Evolutionary conservation across 2,329 filamentous ascomycete genomes (phyloP).

Genomic region (Calonectria henricotiae): DNA sequence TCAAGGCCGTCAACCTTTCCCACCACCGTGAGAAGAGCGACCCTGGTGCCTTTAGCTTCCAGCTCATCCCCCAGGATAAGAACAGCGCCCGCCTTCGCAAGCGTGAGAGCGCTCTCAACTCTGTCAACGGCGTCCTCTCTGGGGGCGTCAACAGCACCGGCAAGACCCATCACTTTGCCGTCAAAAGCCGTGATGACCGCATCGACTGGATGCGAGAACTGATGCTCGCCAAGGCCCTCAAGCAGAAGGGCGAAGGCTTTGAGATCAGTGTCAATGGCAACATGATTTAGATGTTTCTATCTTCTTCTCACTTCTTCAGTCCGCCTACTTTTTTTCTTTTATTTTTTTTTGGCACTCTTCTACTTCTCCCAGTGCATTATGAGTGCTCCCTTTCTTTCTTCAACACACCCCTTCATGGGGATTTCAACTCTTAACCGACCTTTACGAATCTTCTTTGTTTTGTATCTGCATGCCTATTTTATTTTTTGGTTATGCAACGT

Average conservation of each 20-base stretch:
- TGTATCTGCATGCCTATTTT: constrained; percentile 33
- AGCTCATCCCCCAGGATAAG: constrained; percentile 82
- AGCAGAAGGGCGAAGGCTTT: constrained; percentile 87
- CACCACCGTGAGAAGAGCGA: constrained; percentile 69
- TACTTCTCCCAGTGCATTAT: constrained; percentile 27
- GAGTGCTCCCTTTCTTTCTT: constrained; percentile 21
- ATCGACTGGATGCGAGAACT: constrained; percentile 98
- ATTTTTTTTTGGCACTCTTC: background rate
- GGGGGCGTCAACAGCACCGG: constrained; percentile 74
- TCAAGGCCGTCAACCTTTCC: constrained; percentile 83
- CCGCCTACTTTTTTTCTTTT: background rate
- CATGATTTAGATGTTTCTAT: constrained; percentile 71
- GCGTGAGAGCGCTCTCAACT: constrained; percentile 67
- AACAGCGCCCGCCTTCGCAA: constrained; percentile 70
- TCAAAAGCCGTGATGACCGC: constrained; percentile 83
- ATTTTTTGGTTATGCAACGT: constrained; percentile 29
- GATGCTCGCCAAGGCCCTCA: constrained; percentile 90
- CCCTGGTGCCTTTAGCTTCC: constrained; percentile 84
- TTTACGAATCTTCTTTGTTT: constrained; percentile 22
- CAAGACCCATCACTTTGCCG: constrained; percentile 96
- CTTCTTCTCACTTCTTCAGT: background rate
- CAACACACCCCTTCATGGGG: constrained; percentile 10
- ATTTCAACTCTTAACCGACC: constrained; percentile 14
- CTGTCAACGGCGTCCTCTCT: constrained; percentile 52
- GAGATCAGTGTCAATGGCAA: constrained; percentile 87